A percentile compares a stretch with the other conserved stretches of the same genome.
Evolutionary conservation across 2,329 filamentous ascomycete species (phyloP).

Genomic region (Juglanconis oblonga): DNA sequence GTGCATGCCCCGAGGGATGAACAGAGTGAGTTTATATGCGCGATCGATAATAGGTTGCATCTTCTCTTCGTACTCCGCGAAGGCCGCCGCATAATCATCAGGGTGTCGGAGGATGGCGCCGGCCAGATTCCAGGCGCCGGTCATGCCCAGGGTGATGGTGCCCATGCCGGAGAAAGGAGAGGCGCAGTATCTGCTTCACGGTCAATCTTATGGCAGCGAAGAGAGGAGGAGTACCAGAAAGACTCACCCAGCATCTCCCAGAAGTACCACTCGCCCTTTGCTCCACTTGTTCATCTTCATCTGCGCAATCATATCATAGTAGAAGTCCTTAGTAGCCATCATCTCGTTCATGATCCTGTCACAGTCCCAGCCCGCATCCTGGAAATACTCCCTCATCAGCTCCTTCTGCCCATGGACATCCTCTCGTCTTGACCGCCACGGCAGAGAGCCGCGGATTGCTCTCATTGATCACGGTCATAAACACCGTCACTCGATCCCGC

Average conservation of each 20-base stretch:
- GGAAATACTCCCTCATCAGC: constrained; percentile 36
- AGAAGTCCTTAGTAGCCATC: constrained; percentile 24
- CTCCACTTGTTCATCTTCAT: constrained; percentile 37
- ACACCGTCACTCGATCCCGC: constrained; percentile 5
- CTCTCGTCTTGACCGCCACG: constrained; percentile 21
- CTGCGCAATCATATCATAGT: constrained; percentile 39
- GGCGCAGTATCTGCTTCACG: constrained; percentile 33
- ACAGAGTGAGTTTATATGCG: constrained; percentile 33
- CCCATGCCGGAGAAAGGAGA: constrained; percentile 47
- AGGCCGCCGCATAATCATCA: constrained; percentile 26
- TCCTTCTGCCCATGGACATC: constrained; percentile 34
- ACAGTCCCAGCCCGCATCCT: constrained; percentile 44
- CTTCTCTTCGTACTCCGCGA: constrained; percentile 37
- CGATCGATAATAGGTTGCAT: constrained; percentile 36
- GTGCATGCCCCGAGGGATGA: constrained; percentile 25
- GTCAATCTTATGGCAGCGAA: background rate
- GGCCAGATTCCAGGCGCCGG: constrained; percentile 49
- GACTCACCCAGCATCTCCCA: constrained; percentile 45
- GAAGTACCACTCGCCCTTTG: constrained; percentile 34
- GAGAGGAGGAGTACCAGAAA: background rate
- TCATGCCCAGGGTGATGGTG: constrained; percentile 40
- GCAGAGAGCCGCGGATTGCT: constrained; percentile 25
- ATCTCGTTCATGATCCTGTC: constrained; percentile 34
- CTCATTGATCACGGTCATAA: constrained; percentile 16
- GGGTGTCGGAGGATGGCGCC: constrained; percentile 36